phyloP scores from a whole-genome alignment of 306 rosid genomes.

The Astragalus membranaceus region DNA sequence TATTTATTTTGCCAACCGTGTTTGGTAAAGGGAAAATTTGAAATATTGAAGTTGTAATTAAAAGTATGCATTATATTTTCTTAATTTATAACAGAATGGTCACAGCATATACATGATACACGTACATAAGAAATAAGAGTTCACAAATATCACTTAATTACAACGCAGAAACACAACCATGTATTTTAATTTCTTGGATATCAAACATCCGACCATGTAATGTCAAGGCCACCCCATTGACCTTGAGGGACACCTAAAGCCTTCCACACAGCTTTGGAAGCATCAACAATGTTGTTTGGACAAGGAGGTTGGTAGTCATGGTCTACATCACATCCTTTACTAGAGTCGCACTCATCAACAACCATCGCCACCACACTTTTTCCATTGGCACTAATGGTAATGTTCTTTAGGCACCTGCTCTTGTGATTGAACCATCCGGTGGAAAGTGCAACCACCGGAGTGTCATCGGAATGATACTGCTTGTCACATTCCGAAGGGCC shows the following conservation, averaged over 20 bases:
- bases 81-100: not conserved
- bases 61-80: not conserved
- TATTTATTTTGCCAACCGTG: no score
- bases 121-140: not conserved
- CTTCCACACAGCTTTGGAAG: slow-evolving; percentile 32
- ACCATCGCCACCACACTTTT: slow-evolving; percentile 42
- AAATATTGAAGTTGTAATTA: no score
- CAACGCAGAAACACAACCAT: no score
- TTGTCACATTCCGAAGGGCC: slow-evolving; percentile 44
- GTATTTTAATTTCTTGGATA: not conserved
- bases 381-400: slow-evolving; percentile 34
- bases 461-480: slow-evolving; percentile 26
- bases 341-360: slow-evolving; percentile 52
- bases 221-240: slow-evolving; percentile 21
- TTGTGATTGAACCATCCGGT: slow-evolving; percentile 38
- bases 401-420: slow-evolving; percentile 31
- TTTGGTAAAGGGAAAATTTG: no score
- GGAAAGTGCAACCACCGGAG: slow-evolving; percentile 31
- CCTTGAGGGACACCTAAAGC: slow-evolving; percentile 14
- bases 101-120: not conserved
- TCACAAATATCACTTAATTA: not conserved
- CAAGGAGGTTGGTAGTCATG: slow-evolving; percentile 47
- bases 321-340: slow-evolving; percentile 35
- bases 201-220: slow-evolving; percentile 24
- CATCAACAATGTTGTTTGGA: slow-evolving; percentile 39